phyloP scores from a whole-genome alignment of 495 filamentous ascomycete genomes.

The Eremomyces bilateralis region DNA sequence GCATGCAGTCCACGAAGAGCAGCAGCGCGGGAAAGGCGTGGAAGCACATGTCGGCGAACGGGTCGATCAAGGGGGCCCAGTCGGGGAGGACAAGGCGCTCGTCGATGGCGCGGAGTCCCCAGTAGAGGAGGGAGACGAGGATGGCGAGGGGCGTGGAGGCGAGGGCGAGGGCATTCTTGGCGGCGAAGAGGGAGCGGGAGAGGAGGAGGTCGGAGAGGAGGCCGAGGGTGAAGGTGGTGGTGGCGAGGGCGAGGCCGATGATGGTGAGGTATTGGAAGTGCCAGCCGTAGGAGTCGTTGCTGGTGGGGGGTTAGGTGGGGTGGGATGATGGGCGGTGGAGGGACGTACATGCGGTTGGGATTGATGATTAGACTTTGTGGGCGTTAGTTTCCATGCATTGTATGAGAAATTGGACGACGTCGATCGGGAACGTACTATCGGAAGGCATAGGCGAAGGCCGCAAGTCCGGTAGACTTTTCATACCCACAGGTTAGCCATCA shows the following conservation, averaged over 20 bases:
- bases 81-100: conserved; percentile 35
- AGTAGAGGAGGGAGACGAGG: conserved; percentile 69
- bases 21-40: conserved; percentile 58
- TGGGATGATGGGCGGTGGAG: conserved; percentile 6
- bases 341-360: conserved; percentile 23
- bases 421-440: conserved; percentile 31
- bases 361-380: conserved; percentile 18
- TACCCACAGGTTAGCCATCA: conserved; percentile 5
- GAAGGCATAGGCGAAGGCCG: conserved; percentile 48
- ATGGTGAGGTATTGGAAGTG: conserved; percentile 75
- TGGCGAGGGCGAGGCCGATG: conserved; percentile 32
- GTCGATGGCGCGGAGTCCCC: conserved; percentile 50
- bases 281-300: conserved; percentile 56
- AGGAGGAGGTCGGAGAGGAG: conserved; percentile 56
- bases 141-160: conserved; percentile 61
- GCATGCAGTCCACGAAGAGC: conserved; percentile 45
- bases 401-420: neutral
- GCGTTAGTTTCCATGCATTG: neutral
- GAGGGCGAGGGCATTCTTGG: conserved; percentile 55
- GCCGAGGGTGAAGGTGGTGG: conserved; percentile 43
- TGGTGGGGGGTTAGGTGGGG: conserved; percentile 12
- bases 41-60: conserved; percentile 45
- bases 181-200: conserved; percentile 37
- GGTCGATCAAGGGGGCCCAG: conserved; percentile 9
- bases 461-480: conserved; percentile 29